Evolutionary conservation across 1,284 basidiomycete genomes (phyloP), one percentile per base, ranked within the genome.

Genomic region (Athelia psychrophila): DNA sequence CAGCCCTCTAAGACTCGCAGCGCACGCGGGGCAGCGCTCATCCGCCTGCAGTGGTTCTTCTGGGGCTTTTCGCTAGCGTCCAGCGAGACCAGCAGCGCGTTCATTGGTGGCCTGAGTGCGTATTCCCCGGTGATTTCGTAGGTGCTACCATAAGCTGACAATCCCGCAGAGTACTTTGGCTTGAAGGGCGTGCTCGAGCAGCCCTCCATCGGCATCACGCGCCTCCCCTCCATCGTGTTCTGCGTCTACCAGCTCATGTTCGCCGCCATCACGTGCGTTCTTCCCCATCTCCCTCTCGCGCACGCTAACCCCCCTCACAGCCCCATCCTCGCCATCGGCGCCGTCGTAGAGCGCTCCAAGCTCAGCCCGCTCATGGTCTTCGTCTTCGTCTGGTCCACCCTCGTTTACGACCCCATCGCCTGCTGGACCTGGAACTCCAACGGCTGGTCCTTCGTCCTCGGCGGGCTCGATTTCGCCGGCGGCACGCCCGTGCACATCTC

Each of bases 401-500:
- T 98, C 56, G 95, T 97, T 30, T 98, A 98, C 72, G 90, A 93
- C 64, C 92, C 93, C 8, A 90, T 95, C 60, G 93, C 93, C 0
- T 91, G 86, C 73, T 96, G 95, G 95, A 94, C 94, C 0, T 98
- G 95, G 94, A 95, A 93, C 69, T 56, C 82, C 42, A 83, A 86
- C 52, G 95, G 95, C 22, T 98, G 95, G 95, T 85, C 85, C 1
- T 84, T 76, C 66, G 59, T 78, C 23, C 72, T 93, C 48, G 93
- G 93, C 9, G 91, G 88, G 38, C 87, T 94, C 58, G 93, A 95
- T 69, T 95, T 94, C 58, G 95, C 95, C n/a, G 95, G 95, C 46
- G 95, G 95, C 56, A 94, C 93, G 13, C 95, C 95, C 42, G 94
- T 98, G 46, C 94, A 97, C 68, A 95, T 97, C 61, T 87, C 85